These are phyloP conservation scores for Glutinoglossum americanum DNA, from an alignment of 495 filamentous ascomycete species.

Conservation along the genomic window DNA sequence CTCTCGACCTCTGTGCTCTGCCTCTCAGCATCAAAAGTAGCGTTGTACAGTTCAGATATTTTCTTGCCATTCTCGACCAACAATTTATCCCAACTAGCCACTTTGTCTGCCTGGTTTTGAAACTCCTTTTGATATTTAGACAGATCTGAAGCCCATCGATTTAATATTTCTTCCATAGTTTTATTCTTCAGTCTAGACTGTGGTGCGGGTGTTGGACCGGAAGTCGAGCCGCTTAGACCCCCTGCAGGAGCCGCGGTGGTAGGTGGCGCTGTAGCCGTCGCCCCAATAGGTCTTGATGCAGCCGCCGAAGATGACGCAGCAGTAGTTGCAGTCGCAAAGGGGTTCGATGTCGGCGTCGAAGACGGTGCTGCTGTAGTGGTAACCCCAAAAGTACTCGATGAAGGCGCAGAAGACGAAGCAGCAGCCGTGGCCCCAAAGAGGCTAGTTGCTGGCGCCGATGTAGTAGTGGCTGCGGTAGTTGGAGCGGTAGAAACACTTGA, in stretches of 20 bases:
- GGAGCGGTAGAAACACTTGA: neutral
- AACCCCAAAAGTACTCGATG: neutral
- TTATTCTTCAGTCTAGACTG: slow-evolving; percentile 88
- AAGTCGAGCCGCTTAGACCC: slow-evolving; percentile 43
- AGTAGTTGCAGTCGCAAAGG: slow-evolving; percentile 10
- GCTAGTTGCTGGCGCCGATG: slow-evolving; percentile 9
- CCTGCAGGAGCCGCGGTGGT: slow-evolving; percentile 14
- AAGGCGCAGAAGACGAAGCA: slow-evolving; percentile 4
- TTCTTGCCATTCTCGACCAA: slow-evolving; percentile 83
- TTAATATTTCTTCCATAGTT: slow-evolving; percentile 98
- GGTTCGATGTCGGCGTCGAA: slow-evolving; percentile 8
- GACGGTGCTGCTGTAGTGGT: slow-evolving; percentile 3
- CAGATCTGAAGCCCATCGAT: slow-evolving; percentile 87
- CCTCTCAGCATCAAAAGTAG: slow-evolving; percentile 76
- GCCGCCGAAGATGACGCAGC: slow-evolving; percentile 11
- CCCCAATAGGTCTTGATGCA: neutral
- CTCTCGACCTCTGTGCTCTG: slow-evolving; percentile 79
- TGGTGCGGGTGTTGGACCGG: slow-evolving; percentile 51
- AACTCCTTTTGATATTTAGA: slow-evolving; percentile 93
- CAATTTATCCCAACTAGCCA: slow-evolving; percentile 76
- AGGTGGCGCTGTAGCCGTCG: slow-evolving; percentile 13
- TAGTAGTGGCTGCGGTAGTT: neutral
- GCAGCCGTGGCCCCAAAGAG: slow-evolving; percentile 18
- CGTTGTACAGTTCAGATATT: slow-evolving; percentile 70
- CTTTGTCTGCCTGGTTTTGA: slow-evolving; percentile 64